Evolutionary conservation across 768 basidiomycete species (phyloP).

Genomic region (Clathrus columnatus): DNA sequence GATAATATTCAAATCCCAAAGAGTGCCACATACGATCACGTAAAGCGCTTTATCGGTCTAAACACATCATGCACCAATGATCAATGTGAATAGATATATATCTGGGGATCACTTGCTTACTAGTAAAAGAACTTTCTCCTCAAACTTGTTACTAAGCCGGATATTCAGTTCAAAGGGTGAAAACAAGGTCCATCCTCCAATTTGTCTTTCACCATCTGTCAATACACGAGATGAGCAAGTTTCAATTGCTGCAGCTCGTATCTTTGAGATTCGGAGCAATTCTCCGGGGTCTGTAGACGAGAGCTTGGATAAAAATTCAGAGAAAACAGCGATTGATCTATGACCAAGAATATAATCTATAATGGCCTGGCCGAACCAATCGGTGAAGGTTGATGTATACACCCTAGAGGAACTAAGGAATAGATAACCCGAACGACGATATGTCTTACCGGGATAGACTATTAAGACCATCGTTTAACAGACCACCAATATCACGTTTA

Average conservation of each 20-base stretch:
- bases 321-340: conserved; percentile 79
- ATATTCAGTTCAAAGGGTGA: conserved; percentile 69
- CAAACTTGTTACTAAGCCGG: conserved; percentile 70
- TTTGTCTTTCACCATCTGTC: conserved; percentile 62
- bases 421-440: not conserved
- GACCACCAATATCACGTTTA: conserved; percentile 85
- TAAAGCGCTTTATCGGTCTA: conserved; percentile 51
- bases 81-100: conserved; percentile 17
- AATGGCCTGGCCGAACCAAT: conserved; percentile 96
- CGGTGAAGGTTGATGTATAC: conserved; percentile 83
- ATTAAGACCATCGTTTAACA: conserved; percentile 94
- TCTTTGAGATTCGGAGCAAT: conserved; percentile 77
- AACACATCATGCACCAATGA: conserved; percentile 9
- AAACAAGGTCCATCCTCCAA: conserved; percentile 89
- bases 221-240: conserved; percentile 74
- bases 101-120: conserved; percentile 35
- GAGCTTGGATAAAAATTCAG: conserved; percentile 84
- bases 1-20: not conserved
- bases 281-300: conserved; percentile 90
- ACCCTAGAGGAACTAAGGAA: conserved; percentile 37
- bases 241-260: conserved; percentile 86
- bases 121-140: conserved; percentile 88
- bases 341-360: conserved; percentile 89
- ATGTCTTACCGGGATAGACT: conserved; percentile 63
- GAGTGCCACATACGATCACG: conserved; percentile 53